phyloP scores from a whole-genome alignment of 352 stramenopile species.

The Globisporangium megalacanthum region DNA sequence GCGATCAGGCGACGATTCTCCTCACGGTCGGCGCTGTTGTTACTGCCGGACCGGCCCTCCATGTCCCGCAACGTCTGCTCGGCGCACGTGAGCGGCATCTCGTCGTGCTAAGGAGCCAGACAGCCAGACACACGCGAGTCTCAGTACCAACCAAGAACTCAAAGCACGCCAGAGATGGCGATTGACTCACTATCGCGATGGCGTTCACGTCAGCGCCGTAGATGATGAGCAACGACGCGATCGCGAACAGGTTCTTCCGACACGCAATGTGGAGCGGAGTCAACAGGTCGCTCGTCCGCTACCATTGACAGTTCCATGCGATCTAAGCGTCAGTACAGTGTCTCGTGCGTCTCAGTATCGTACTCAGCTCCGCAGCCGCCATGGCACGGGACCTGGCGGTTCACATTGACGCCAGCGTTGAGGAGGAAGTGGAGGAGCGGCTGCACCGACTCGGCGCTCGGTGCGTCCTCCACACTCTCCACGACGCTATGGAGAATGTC shows the following conservation, averaged over 20 bases:
- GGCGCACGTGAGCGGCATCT: conserved; percentile 57
- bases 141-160: background rate
- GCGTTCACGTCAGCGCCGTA: conserved; percentile 74
- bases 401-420: conserved; percentile 57
- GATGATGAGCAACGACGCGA: conserved; percentile 59
- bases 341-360: no score
- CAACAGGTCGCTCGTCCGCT: conserved; percentile 50
- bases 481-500: conserved; percentile 52
- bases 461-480: conserved; percentile 19
- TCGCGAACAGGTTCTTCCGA: conserved; percentile 45
- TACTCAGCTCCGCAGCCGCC: background rate
- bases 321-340: no score
- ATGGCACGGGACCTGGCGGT: conserved; percentile 44
- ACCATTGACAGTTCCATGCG: background rate
- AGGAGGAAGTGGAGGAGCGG: conserved; percentile 56
- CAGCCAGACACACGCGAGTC: background rate
- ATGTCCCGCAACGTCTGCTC: conserved; percentile 12
- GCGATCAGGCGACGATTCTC: conserved; percentile 28
- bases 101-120: conserved; percentile 34
- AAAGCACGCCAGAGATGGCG: no score
- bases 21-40: conserved; percentile 4
- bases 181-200: conserved; percentile 35
- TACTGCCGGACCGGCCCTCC: background rate
- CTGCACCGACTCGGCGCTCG: conserved; percentile 36
- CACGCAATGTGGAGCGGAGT: conserved; percentile 67